These are phyloP conservation scores for Malassezia equina DNA, from an alignment of 1,284 basidiomycete species.

Conservation along the genomic window DNA sequence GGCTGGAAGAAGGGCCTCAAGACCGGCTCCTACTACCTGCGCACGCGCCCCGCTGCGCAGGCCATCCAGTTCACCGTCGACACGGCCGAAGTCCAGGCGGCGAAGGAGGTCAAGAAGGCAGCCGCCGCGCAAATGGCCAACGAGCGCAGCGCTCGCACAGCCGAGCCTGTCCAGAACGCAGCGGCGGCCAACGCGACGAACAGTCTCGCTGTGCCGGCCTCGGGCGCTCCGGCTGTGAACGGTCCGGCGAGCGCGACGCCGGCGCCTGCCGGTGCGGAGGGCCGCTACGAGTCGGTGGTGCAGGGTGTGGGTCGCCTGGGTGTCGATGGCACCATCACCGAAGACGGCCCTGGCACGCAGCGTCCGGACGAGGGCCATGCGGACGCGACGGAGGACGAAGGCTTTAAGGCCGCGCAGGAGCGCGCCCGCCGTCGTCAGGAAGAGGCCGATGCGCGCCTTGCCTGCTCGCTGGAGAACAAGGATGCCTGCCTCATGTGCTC, in stretches of 20 bases:
- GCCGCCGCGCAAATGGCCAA: background rate
- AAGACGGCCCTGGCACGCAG: constrained; percentile 32
- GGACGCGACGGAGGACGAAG: constrained; percentile 55
- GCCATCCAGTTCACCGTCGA: constrained; percentile 98
- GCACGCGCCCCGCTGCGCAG: constrained; percentile 83
- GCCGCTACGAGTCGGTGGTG: constrained; percentile 15
- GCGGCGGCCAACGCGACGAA: background rate
- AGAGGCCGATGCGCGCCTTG: constrained; percentile 63
- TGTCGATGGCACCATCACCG: constrained; percentile 38
- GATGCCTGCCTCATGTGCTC: constrained; percentile 48
- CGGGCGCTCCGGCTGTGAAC: constrained; percentile 11
- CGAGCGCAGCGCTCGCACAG: constrained; percentile 3
- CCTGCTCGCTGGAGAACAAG: constrained; percentile 78
- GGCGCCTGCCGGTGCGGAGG: background rate
- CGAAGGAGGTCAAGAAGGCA: constrained; percentile 52
- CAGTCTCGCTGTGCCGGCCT: background rate
- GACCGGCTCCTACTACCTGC: constrained; percentile 74
- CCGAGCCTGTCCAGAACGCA: background rate
- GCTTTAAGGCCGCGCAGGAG: constrained; percentile 69
- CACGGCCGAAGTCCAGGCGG: constrained; percentile 62
- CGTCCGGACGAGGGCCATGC: constrained; percentile 26
- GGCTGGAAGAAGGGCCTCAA: constrained; percentile 99
- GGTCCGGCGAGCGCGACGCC: background rate
- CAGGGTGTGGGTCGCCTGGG: constrained; percentile 35
- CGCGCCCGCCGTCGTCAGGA: constrained; percentile 64